Evolutionary conservation across 768 basidiomycete species (phyloP).

Genomic region (Tephrocybe sp.): DNA sequence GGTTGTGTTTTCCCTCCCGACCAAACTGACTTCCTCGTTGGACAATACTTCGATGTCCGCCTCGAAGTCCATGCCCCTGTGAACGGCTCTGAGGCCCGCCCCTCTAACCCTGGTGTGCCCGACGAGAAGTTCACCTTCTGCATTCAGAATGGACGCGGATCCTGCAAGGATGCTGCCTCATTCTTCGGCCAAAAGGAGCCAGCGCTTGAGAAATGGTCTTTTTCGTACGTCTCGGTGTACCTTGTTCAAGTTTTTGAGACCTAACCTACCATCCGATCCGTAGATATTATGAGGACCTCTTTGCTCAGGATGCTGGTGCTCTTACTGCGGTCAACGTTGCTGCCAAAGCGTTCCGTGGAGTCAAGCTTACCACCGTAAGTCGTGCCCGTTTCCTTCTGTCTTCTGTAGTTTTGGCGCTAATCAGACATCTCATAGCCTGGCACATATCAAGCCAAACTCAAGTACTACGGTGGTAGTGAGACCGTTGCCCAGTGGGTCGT

Average conservation of each 20-base stretch:
- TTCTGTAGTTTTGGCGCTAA: neutral
- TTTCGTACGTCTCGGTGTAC: slow-evolving; percentile 28
- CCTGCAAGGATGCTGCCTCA: slow-evolving; percentile 31
- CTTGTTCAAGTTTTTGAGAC: neutral
- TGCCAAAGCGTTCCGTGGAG: slow-evolving; percentile 40
- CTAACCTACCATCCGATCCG: neutral
- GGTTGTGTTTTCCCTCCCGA: slow-evolving; percentile 44
- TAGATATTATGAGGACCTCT: slow-evolving; percentile 44
- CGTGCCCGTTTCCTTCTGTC: neutral
- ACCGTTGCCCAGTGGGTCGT: slow-evolving; percentile 41
- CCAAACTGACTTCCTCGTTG: slow-evolving; percentile 40
- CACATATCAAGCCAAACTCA: slow-evolving; percentile 36
- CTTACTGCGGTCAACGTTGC: slow-evolving; percentile 37
- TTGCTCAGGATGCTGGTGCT: slow-evolving; percentile 33
- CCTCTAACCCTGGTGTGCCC: slow-evolving; percentile 28
- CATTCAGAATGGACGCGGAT: slow-evolving; percentile 30
- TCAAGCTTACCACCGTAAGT: slow-evolving; percentile 28
- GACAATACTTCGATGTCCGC: slow-evolving; percentile 42
- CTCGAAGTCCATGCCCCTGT: slow-evolving; percentile 43
- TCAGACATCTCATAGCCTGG: slow-evolving; percentile 28
- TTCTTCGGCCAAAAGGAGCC: slow-evolving; percentile 35
- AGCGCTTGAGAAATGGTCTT: slow-evolving; percentile 38
- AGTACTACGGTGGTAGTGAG: slow-evolving; percentile 30
- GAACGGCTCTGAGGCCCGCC: slow-evolving; percentile 33
- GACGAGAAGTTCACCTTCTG: slow-evolving; percentile 40